These are phyloP conservation scores for Oenanthe javanica DNA, from an alignment of 140 eudicot genomes.

Conservation along the genomic window DNA sequence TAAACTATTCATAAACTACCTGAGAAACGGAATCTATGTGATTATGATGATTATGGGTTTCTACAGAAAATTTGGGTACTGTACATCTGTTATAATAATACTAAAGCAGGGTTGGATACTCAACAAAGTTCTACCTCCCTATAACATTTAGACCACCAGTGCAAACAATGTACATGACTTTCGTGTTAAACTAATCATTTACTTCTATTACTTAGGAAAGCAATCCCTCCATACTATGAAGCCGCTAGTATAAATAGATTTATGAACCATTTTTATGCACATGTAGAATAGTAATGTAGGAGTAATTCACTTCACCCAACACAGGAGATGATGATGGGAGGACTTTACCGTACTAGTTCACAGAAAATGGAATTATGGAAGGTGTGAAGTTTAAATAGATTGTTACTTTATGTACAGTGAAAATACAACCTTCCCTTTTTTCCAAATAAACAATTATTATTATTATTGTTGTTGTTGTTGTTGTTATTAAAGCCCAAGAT, in stretches of 20 bases:
- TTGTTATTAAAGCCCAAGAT: neutral
- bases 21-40: neutral
- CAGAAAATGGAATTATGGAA: neutral
- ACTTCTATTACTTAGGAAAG: neutral
- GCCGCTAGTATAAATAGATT: neutral
- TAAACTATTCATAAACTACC: neutral
- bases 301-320: neutral
- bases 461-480: too few species aligned
- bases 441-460: neutral
- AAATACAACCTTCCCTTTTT: neutral
- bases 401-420: neutral
- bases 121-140: neutral
- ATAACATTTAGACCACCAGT: neutral
- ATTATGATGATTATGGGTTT: neutral
- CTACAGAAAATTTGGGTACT: neutral
- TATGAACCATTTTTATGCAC: neutral
- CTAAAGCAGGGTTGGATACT: neutral
- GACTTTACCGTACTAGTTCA: neutral
- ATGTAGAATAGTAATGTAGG: neutral
- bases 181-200: neutral
- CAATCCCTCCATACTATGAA: neutral
- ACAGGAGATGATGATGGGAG: neutral
- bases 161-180: neutral
- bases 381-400: neutral
- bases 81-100: neutral